Conservation (phyloP, 768 basidiomycete species). For the Rickenella mellea region DNA sequence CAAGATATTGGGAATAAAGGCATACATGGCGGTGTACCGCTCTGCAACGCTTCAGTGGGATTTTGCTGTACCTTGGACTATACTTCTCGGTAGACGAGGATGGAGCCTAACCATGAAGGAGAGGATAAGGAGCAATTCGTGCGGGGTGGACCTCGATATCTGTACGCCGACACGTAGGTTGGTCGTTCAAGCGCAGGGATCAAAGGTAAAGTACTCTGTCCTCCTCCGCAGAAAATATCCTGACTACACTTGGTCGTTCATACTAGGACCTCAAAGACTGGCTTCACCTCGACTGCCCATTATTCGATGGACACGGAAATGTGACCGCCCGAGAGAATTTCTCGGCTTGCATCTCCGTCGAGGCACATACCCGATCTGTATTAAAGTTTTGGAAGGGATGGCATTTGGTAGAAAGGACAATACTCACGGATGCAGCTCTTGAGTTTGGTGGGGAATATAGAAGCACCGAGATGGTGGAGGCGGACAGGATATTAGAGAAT, state of each 20-base stretch:
- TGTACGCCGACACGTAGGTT: not conserved
- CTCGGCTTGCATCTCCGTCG: not conserved
- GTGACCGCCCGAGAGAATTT: not conserved
- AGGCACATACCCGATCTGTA: not conserved
- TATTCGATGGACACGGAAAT: constrained; percentile 1
- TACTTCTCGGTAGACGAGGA: not conserved
- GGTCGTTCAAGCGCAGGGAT: not conserved
- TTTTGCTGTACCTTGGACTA: not conserved
- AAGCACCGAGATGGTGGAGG: not conserved
- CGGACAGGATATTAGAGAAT: not conserved
- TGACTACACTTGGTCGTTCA: too few relatives aligned
- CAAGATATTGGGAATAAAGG: constrained; percentile 3
- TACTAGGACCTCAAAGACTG: not conserved
- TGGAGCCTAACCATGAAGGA: not conserved
- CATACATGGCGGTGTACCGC: not conserved
- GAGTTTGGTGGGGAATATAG: not conserved
- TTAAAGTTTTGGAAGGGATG: not conserved
- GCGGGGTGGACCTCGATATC: not conserved
- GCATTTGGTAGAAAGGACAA: not conserved
- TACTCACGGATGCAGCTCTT: not conserved
- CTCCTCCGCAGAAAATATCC: not conserved
- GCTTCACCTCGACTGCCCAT: not conserved
- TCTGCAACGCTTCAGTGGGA: not conserved
- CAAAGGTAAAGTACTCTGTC: not conserved
- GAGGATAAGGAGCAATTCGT: not conserved